Conservation (phyloP, 805 yeast species). For the Saccharomycopsis sp. region DNA sequence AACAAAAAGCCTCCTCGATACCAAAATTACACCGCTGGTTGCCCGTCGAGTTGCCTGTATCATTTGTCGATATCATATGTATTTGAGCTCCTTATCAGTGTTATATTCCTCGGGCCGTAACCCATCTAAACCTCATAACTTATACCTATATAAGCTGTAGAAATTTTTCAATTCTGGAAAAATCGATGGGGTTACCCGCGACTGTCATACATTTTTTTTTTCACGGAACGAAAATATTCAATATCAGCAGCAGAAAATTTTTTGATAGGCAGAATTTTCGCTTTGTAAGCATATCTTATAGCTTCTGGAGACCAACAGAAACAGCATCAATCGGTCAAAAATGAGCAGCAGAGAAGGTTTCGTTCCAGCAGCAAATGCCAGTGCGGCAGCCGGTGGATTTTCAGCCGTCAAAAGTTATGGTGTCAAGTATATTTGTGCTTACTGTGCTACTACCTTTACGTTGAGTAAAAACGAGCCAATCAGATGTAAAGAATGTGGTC, state of each 20-base stretch:
- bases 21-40: neutral
- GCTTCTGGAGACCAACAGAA: neutral
- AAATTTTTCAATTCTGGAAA: too few relatives aligned
- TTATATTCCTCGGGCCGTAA: neutral
- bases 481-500: constrained; percentile 98
- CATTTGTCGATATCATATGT: neutral
- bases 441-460: constrained; percentile 85
- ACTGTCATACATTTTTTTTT: too few relatives aligned
- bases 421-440: constrained; percentile 91
- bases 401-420: constrained; percentile 67
- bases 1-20: neutral
- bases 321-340: constrained; percentile 30
- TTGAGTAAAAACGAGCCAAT: constrained; percentile 92
- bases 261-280: neutral
- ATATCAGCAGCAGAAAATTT: neutral
- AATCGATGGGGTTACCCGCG: neutral
- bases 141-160: too few relatives aligned
- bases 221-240: neutral
- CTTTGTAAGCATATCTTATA: neutral
- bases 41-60: neutral
- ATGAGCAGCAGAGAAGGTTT: constrained; percentile 68
- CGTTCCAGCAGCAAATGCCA: constrained; percentile 63
- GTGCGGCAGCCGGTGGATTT: constrained; percentile 79
- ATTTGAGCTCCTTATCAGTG: neutral
- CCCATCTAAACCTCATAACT: neutral